A percentile compares a stretch with the other conserved stretches of the same genome.
These are phyloP conservation scores for Phytophthora cajani DNA, from an alignment of 352 stramenopile genomes.

Conservation along the genomic window DNA sequence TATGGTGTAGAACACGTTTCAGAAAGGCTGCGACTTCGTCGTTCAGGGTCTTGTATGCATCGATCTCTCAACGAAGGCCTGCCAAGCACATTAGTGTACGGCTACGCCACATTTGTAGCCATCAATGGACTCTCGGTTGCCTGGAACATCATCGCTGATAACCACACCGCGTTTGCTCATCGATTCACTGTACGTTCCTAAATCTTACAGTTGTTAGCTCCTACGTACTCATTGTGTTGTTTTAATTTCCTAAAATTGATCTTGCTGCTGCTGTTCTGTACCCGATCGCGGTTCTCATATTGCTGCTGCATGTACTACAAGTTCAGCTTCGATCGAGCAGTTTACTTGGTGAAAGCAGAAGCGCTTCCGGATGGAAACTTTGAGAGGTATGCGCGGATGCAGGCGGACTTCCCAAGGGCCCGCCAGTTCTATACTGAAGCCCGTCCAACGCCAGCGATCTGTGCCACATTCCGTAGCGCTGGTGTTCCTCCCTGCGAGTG, in stretches of 20 bases:
- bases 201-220: conserved; percentile 28
- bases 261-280: conserved; percentile 36
- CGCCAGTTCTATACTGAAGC: too few species aligned
- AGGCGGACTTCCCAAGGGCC: conserved; percentile 15
- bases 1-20: conserved; percentile 35
- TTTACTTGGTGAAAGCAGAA: conserved; percentile 28
- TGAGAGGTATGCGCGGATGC: conserved; percentile 34
- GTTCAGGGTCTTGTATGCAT: conserved; percentile 30
- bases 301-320: too few species aligned
- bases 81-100: conserved; percentile 6
- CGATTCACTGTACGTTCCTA: conserved; percentile 31
- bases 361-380: conserved; percentile 35
- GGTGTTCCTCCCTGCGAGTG: too few species aligned
- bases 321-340: conserved; percentile 38
- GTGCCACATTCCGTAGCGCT: too few species aligned
- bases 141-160: conserved; percentile 17
- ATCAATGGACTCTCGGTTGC: conserved; percentile 30
- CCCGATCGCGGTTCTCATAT: conserved; percentile 30
- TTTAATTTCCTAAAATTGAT: conserved; percentile 30
- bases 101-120: not conserved
- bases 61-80: conserved; percentile 27
- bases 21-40: conserved; percentile 32
- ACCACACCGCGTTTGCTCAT: conserved; percentile 36
- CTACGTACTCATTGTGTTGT: conserved; percentile 36
- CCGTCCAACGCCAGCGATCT: too few species aligned